Base-by-base conservation (phyloP, 495 filamentous ascomycete species). In the Podospora sp. region DNA sequence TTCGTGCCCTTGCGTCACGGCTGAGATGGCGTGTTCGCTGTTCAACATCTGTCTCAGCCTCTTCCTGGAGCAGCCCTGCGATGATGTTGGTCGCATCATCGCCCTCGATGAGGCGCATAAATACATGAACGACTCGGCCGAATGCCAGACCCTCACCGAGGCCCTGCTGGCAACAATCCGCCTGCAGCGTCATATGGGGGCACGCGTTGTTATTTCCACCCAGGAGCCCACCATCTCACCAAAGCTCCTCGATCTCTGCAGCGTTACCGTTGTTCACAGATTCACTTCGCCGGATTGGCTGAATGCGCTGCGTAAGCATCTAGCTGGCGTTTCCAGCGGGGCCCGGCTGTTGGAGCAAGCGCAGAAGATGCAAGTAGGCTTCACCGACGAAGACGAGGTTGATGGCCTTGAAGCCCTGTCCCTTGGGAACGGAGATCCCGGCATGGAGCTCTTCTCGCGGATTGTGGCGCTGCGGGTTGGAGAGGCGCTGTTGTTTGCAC, bases 141-240 rank as follows among this genome's bases (percentile, higher is more conserved):
- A 79, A 60, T 83, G 61, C 74, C 78, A 67, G 25, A 81, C 88
- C 0, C 85, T 93, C 52, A 93, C 90, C 0, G 82, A 91, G 27
- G 83, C 82, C 1, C 78, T 94, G 4, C 79, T 94, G 0, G 81
- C 83, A 0, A 81, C 82, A 0, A 90, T 94, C 71, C 83, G 91
- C 4, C 81, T 87, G 51, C 90, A 94, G 71, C 88, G 91, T 9
- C 91, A 94, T 72, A 74, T 88, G 0, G 91, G 81, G 4, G 80
- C 84, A 0, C 83, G 90, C 0, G 79, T 93, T 16, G 65, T 94
- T 46, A 88, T 94, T 33, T 87, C 91, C 0, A 94, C 92, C 0
- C 90, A 95, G 71, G 92, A 94, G 68, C 92, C 92, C 0, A 93
- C 90, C 0, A 86, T 94, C 50, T 89, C 89, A 0, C 85, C 87